Conservation (phyloP, 768 basidiomycete species). For the Suillus subaureus region DNA sequence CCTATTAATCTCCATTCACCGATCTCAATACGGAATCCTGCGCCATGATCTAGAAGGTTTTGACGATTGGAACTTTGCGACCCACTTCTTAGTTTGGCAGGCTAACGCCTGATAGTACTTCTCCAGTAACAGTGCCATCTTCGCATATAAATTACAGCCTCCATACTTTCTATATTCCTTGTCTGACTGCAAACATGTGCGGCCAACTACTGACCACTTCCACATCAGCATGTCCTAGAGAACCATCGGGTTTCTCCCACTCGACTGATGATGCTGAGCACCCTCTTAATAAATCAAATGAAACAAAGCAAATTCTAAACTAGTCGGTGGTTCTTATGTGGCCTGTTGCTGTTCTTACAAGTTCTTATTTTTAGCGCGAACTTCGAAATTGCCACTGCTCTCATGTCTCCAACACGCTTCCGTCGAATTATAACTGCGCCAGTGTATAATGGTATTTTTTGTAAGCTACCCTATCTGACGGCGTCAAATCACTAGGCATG, state of each 20-base stretch:
- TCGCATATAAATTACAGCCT: neutral
- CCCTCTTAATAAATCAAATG: neutral
- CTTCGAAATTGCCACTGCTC: conserved; percentile 3
- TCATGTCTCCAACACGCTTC: neutral
- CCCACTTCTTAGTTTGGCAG: neutral
- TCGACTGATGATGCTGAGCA: neutral
- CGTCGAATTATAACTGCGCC: neutral
- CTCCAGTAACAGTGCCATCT: neutral
- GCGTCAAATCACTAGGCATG: neutral
- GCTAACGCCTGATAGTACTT: neutral
- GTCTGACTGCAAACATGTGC: neutral
- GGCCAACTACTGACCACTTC: neutral
- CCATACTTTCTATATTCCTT: neutral
- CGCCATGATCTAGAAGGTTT: neutral
- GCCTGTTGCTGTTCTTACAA: neutral
- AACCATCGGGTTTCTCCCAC: neutral
- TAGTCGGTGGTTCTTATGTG: neutral
- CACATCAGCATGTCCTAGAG: neutral
- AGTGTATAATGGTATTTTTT: conserved; percentile 3
- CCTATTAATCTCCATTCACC: neutral
- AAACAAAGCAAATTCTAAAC: neutral
- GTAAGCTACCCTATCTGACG: neutral
- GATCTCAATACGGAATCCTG: neutral
- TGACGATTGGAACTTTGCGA: neutral
- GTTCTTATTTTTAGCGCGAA: neutral